These are phyloP conservation scores for Ceratocystis ficicola DNA, from an alignment of 2,329 filamentous ascomycete genomes.

Conservation along the genomic window DNA sequence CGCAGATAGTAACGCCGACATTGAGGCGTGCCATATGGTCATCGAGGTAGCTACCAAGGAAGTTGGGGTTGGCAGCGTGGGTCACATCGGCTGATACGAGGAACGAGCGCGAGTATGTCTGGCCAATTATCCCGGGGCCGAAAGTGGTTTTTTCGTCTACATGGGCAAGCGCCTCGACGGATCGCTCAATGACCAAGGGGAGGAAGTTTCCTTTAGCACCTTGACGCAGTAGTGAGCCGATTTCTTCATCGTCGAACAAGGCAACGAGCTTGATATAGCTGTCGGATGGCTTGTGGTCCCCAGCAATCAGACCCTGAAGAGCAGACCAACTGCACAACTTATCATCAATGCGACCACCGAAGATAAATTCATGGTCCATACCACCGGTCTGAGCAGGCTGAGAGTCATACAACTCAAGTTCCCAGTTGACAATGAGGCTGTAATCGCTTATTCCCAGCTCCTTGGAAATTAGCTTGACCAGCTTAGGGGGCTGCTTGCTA, in stretches of 20 bases:
- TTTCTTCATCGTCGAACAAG: constrained; percentile 96
- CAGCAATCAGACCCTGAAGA: constrained; percentile 66
- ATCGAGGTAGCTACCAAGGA: constrained; percentile 67
- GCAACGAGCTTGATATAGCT: constrained; percentile 77
- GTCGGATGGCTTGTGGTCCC: constrained; percentile 43
- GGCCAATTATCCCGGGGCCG: constrained; percentile 54
- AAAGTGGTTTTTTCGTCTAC: constrained; percentile 31
- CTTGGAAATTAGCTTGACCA: constrained; percentile 70
- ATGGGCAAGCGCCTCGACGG: constrained; percentile 55
- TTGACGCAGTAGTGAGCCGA: constrained; percentile 80
- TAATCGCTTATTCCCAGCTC: constrained; percentile 59
- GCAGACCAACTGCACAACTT: constrained; percentile 95
- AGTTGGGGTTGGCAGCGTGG: constrained; percentile 92
- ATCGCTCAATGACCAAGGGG: constrained; percentile 65
- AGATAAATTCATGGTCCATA: constrained; percentile 85
- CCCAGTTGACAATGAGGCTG: constrained; percentile 80
- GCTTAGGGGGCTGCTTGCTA: constrained; percentile 68
- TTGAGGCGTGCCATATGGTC: constrained; percentile 83
- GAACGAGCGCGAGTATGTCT: constrained; percentile 86
- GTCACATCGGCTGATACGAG: constrained; percentile 85
- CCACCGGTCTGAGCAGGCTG: constrained; percentile 77
- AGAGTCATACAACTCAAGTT: constrained; percentile 85
- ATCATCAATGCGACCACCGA: constrained; percentile 89
- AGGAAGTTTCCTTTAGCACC: constrained; percentile 85
- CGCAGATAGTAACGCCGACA: constrained; percentile 66